Evolutionary conservation across 805 yeast species (phyloP), one percentile per base, ranked within the genome.

Genomic region (Pichia cephalocereana): DNA sequence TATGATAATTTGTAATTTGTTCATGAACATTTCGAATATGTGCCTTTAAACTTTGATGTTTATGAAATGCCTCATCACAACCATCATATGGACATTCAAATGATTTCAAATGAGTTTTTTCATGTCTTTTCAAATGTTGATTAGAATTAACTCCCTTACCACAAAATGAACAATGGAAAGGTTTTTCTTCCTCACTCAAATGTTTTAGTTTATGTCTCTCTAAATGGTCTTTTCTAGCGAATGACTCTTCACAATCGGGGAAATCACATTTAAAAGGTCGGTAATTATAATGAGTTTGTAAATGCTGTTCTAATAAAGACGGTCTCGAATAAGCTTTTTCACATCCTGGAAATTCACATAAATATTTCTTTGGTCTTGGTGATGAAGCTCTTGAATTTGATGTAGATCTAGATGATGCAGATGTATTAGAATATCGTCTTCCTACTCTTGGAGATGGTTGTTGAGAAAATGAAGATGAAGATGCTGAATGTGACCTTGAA

Each of bases 91-190:
- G 57, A 62, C 96, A 88, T 26, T 54, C 51, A 57, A 81, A 82
- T 1, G 87, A 76, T 53, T 75, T 73, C 5, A 80, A 79, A 62
- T 93, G 98, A 2, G 95, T 83, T 38, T 77, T 74, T 65, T 83
- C 88, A 63, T 93, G 99, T 46, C 96, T 74, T 52, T 74, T 77
- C 48, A 88, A 69, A 59, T 90, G 97, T 66, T 93, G 98, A 45
- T 63, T 63, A 0, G 96, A 75, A 46, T 81, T 82, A 45, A 86
- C 83, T 4, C 96, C 96, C 63, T 88, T 89, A 1, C 82, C 82
- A 61, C 99, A 93, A 1, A 72, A 61, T 0, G 79, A 63, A 59
- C 98, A 90, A 40, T 72, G 76, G 59, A 75, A 80, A 0, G 96
- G 96, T 57, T 84, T 86, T 4, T 72, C 76, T 1, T 69, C 71